A percentile compares a stretch with the other conserved stretches of the same genome.
Evolutionary conservation across 2,329 filamentous ascomycete species (phyloP).

Genomic region (Pyrenochaeta sp.): DNA sequence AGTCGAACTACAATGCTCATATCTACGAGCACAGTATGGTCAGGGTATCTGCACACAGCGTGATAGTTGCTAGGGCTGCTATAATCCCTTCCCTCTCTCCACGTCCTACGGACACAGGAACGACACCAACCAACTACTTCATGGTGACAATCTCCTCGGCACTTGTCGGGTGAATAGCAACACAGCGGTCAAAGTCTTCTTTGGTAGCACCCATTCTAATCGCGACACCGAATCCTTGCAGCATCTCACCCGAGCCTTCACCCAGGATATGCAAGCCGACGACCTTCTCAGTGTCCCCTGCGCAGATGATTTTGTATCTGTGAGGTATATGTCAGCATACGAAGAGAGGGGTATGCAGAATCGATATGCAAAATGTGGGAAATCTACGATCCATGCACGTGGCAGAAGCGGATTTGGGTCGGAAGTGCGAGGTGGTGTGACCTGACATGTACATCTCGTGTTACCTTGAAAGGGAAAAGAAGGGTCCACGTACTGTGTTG

Average conservation of each 20-base stretch:
- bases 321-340: background rate
- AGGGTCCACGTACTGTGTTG: slow-evolving; percentile 53
- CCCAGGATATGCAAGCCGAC: slow-evolving; percentile 84
- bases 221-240: slow-evolving; percentile 68
- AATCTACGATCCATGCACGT: background rate
- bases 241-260: slow-evolving; percentile 69
- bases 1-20: too few species aligned
- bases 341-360: background rate
- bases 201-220: slow-evolving; percentile 65
- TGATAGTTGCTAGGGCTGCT: too few species aligned
- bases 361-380: background rate
- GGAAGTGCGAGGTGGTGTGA: background rate
- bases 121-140: background rate
- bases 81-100: too few species aligned
- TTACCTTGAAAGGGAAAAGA: background rate
- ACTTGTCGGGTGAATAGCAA: slow-evolving; percentile 19
- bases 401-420: background rate
- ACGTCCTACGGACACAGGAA: too few species aligned
- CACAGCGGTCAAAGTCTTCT: slow-evolving; percentile 20
- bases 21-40: too few species aligned
- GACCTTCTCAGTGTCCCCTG: slow-evolving; percentile 77
- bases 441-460: background rate
- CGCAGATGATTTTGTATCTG: slow-evolving; percentile 76
- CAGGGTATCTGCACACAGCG: too few species aligned
- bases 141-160: slow-evolving; percentile 1